Evolutionary conservation across 2,329 filamentous ascomycete species (phyloP), one percentile per base, ranked within the genome.

Genomic region (Venturia effusa): DNA sequence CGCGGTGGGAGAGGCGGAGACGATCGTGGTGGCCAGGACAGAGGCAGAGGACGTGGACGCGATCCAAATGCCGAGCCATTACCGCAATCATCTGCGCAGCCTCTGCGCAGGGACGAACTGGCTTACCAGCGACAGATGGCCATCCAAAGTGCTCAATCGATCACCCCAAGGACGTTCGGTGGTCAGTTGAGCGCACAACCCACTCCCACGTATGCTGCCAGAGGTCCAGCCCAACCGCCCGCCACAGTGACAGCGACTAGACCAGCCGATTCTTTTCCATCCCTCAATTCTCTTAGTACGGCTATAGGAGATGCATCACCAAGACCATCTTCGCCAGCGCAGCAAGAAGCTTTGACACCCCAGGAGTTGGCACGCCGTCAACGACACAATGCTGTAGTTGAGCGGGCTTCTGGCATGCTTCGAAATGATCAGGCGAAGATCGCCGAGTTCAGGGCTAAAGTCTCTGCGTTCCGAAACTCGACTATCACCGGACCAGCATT

Each of bases 61-160:
- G 92, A 97, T 74, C 92, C 92, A 1, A 96, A 96, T 73, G 83
- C 89, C 0, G 92, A 97, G 68, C 82, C 89, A 24, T 76, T 93
- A 30, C 89, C 91, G 4, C 79, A 84, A 6, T 89, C 88, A 39
- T 90, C 89, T 63, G 88, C 89, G 1, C 90, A 94, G 68, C 87
- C 91, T 1, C 74, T 97, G 71, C 84, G 89, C 60, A 81, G 94
- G 71, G 94, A 95, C 67, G 91, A 97, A 74, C 78, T 96, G 62
- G 93, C 94, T 2, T 96, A 91, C 73, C 93, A 97, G 71, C 83
- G 94, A 61, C 91, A 96, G 71, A 86, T 96, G 81, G 92, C 92
- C 48, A 91, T 97, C 61, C 92, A 96, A 69, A 92, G 87, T 41
- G 88, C 91, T 0, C 91, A 95, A 71, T 90, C 91, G 0, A 83